Base-by-base conservation (phyloP, 768 basidiomycete genomes). In the Glaciozyma martinii region DNA sequence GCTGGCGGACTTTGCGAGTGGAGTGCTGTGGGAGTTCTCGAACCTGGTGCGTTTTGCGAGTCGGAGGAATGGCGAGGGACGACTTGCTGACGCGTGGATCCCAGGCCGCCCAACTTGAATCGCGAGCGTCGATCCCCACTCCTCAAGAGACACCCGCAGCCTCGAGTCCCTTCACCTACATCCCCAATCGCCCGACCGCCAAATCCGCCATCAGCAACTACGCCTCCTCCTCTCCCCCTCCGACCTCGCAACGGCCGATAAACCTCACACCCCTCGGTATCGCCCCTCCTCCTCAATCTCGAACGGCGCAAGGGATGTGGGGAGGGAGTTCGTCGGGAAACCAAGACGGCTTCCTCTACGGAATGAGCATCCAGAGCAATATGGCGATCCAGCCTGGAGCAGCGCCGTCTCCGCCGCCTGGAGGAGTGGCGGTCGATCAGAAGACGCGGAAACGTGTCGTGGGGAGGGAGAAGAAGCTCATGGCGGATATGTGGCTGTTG, bases 401-500 rank as follows among this genome's bases (percentile, higher is more conserved):
- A 7, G 52, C 56, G 3, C 62, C 68, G 21, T 61, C 61, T 25
- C 64, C 68, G 5, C 68, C 68, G 9, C 68, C 68, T 0, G 65
- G 68, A 1, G 32, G 62, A 29, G 57, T 43, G 3, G 44, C 67
- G 12, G 64, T 71, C 16, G 66, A 71, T 32, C 64, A 60, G 42
- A 37, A 57, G 7, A 23, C 70, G 18, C 6, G 68, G 56, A 70
- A 68, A 49, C 66, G 62, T 32, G 62, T 74, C 3, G 66, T 59
- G 0, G 94, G 87, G 30, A 80, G 94, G 62, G 80, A 94, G 44
- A 88, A 85, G 76, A 97, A 94, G 77, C 81, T 93, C 30, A 81
- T 90, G 19, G 94, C 85, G 1, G 91, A 97, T 75, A 82, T 95
- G 70, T 93, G 87, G 77, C 78, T 97, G 23, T 78, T 98, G 30